These are phyloP conservation scores for Sporothrix dimorphospora DNA, from an alignment of 2,329 filamentous ascomycete genomes.

Conservation along the genomic window DNA sequence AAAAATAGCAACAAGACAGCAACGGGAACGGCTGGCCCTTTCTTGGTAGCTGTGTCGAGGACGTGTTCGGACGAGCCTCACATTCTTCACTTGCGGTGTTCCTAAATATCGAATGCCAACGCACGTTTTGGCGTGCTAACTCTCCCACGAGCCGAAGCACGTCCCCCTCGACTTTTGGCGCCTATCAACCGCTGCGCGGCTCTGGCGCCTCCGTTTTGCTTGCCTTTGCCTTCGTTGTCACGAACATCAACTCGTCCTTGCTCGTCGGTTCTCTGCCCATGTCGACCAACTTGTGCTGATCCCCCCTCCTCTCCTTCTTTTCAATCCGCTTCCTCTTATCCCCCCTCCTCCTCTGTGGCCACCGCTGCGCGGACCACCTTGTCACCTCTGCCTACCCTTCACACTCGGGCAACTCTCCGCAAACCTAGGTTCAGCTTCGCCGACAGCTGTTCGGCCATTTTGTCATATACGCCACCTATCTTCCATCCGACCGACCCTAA, in stretches of 20 bases:
- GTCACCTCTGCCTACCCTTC: neutral
- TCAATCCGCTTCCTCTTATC: neutral
- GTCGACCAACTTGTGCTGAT: slow-evolving; percentile 17
- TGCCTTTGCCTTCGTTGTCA: neutral
- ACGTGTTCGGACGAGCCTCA: neutral
- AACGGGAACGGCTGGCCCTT: slow-evolving; percentile 16
- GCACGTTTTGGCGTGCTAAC: slow-evolving; percentile 16
- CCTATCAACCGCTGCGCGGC: slow-evolving; percentile 15
- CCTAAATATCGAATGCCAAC: slow-evolving; percentile 13
- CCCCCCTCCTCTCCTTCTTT: neutral
- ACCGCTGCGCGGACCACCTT: neutral
- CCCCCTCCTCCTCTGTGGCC: neutral
- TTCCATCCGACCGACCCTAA: neutral
- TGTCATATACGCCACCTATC: neutral
- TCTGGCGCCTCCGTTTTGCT: neutral
- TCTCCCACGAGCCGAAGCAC: neutral
- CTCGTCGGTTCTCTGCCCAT: neutral
- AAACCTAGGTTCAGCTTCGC: neutral
- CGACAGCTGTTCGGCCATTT: neutral
- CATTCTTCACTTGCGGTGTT: neutral
- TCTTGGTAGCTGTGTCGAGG: slow-evolving; percentile 5
- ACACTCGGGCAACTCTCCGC: neutral
- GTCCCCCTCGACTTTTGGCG: neutral
- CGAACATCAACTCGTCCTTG: neutral
- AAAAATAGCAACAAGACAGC: neutral